Evolutionary conservation across 306 rosid genomes (phyloP).

Genomic region (Hippophae gyantsensis): DNA sequence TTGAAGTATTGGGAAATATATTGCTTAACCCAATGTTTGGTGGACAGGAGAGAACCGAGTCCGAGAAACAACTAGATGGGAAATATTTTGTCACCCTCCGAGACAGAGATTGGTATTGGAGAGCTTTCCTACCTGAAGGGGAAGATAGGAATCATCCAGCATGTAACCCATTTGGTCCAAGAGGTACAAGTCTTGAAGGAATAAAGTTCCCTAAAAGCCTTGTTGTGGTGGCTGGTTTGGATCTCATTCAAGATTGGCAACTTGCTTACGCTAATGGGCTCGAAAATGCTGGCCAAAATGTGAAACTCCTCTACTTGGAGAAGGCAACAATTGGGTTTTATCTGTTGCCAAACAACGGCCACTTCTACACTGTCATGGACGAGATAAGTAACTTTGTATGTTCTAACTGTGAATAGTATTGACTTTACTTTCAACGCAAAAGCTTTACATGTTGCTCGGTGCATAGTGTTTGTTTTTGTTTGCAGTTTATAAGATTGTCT

Average conservation of each 20-base stretch:
- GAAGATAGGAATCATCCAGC: slow-evolving; percentile 94
- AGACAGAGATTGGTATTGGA: slow-evolving; percentile 98
- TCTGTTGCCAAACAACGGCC: slow-evolving; percentile 78
- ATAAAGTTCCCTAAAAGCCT: slow-evolving; percentile 79
- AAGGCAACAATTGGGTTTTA: slow-evolving; percentile 90
- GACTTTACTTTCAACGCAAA: slow-evolving; percentile 30
- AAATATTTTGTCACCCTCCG: slow-evolving; percentile 70
- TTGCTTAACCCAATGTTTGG: slow-evolving; percentile 93
- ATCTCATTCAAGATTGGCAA: slow-evolving; percentile 93
- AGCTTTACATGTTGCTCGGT: slow-evolving; percentile 20
- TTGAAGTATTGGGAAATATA: slow-evolving; percentile 69
- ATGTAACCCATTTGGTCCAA: slow-evolving; percentile 90
- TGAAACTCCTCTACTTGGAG: slow-evolving; percentile 65
- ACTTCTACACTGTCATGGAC: slow-evolving; percentile 78
- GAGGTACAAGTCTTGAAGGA: slow-evolving; percentile 50
- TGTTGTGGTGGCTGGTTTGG: slow-evolving; percentile 93
- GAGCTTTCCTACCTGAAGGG: slow-evolving; percentile 93
- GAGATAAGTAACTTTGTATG: slow-evolving; percentile 79
- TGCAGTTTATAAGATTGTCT: slow-evolving; percentile 55
- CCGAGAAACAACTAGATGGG: slow-evolving; percentile 74
- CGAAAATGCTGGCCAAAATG: slow-evolving; percentile 57
- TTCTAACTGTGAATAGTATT: slow-evolving; percentile 50
- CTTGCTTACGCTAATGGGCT: slow-evolving; percentile 80
- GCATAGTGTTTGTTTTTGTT: slow-evolving; percentile 19
- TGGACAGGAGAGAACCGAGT: slow-evolving; percentile 67